phyloP scores from a whole-genome alignment of 345 rosid genomes.

The Kernera saxatilis region DNA sequence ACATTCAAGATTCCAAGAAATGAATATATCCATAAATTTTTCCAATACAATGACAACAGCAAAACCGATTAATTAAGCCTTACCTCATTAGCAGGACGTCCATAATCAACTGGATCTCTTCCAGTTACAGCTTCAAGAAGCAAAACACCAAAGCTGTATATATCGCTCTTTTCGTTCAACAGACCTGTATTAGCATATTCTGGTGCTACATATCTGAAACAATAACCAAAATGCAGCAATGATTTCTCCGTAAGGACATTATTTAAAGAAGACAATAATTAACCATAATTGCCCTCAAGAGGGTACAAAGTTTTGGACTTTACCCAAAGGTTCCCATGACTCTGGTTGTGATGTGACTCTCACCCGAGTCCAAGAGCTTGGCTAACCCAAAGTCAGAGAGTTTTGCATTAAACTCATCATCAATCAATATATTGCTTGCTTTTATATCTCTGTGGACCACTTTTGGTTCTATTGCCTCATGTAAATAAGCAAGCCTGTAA shows the following conservation, averaged over 20 bases:
- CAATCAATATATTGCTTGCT: slow-evolving; percentile 92
- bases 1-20: background rate
- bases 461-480: slow-evolving; percentile 97
- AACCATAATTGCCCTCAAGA: slow-evolving; percentile 8
- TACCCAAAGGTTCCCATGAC: slow-evolving; percentile 99
- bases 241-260: slow-evolving; percentile 9
- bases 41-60: background rate
- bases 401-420: slow-evolving; percentile 75
- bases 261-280: background rate
- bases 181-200: slow-evolving; percentile 93
- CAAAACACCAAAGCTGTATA: slow-evolving; percentile 93
- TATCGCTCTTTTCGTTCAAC: slow-evolving; percentile 92
- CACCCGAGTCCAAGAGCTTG: slow-evolving; percentile 81
- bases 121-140: slow-evolving; percentile 93
- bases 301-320: slow-evolving; percentile 7
- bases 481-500: slow-evolving; percentile 91
- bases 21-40: background rate
- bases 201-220: slow-evolving; percentile 89
- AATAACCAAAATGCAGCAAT: slow-evolving; percentile 4
- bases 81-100: slow-evolving; percentile 87
- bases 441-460: slow-evolving; percentile 94
- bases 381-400: slow-evolving; percentile 99
- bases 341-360: slow-evolving; percentile 92
- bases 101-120: slow-evolving; percentile 91
- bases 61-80: background rate